A percentile compares a stretch with the other conserved stretches of the same genome.
Conservation (phyloP, 2,329 filamentous ascomycete species). For the Calycina herbarum region DNA sequence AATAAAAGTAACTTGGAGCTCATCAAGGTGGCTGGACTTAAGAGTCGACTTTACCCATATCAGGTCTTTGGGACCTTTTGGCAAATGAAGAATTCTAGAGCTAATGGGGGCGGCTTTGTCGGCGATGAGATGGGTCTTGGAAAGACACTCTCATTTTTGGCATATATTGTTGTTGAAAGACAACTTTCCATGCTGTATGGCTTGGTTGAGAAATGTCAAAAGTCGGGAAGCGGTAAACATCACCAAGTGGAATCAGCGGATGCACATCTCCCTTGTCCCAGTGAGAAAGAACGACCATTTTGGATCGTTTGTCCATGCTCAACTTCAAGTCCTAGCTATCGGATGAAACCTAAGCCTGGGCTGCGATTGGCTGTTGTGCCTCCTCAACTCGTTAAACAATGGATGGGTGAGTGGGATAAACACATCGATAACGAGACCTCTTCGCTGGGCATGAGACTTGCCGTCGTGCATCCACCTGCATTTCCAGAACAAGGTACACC, state of each 20-base stretch:
- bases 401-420: slow-evolving; percentile 24
- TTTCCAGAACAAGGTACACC: background rate
- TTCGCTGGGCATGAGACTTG: slow-evolving; percentile 19
- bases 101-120: slow-evolving; percentile 61
- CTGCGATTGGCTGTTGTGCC: slow-evolving; percentile 26
- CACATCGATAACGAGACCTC: slow-evolving; percentile 20
- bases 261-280: slow-evolving; percentile 16
- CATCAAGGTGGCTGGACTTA: slow-evolving; percentile 23
- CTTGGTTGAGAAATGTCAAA: slow-evolving; percentile 11
- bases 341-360: slow-evolving; percentile 21
- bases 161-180: slow-evolving; percentile 41
- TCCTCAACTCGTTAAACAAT: slow-evolving; percentile 17
- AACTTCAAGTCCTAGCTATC: slow-evolving; percentile 13
- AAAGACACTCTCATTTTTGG: slow-evolving; percentile 51
- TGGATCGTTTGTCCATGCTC: slow-evolving; percentile 30
- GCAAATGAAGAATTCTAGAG: slow-evolving; percentile 34
- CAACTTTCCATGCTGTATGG: slow-evolving; percentile 24
- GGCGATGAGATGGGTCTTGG: slow-evolving; percentile 61
- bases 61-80: slow-evolving; percentile 28
- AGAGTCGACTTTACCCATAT: slow-evolving; percentile 26
- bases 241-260: slow-evolving; percentile 1
- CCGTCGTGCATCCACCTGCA: slow-evolving; percentile 17
- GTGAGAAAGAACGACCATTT: slow-evolving; percentile 7
- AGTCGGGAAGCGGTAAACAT: background rate
- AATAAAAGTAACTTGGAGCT: slow-evolving; percentile 14